Evolutionary conservation across 371 early-diverging fungal genomes (phyloP), one percentile per base, ranked within the genome.

Genomic region (Haplosporangium sp.): DNA sequence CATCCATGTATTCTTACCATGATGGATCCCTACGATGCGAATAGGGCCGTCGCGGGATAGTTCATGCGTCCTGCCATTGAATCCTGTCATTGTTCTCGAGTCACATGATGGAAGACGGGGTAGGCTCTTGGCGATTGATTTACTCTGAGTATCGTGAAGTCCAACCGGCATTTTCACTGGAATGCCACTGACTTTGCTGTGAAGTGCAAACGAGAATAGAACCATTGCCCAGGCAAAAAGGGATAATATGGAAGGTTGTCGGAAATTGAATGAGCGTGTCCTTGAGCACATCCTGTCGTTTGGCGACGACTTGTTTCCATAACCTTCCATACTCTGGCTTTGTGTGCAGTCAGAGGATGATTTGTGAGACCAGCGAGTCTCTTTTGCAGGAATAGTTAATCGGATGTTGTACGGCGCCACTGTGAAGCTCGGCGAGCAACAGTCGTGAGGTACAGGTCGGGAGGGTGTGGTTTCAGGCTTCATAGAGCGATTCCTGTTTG

Each of bases 21-120:
- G 75, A 21, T 52, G 47, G 45, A 67, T 55, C 29, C 45, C 68
- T 0, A 55, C 69, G 29, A 69, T 57, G 46, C 48, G 83, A 56
- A 76, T 83, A 54, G 53, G 77, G 16, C 57, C 83, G 79, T 65
- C 74, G 43, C 29, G 42, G 11, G 43, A 1, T 1, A 63, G 37
- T 0, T 55, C 61, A 18, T 55, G 40, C 9, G 42, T 45, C 45
- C 72, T 55, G 18, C 69, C 69, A 73, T 63, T 73, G 52, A 54
- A 40, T 47, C 72, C 79, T 2, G 62, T 74, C 70, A 71, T 67
- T 11, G 76, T 59, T 18, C 6, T 20, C 5, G 70, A 14, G 40
- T 64, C 69, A 38, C 77, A 60, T 42, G 48, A 1, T 41, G 70
- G 55, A 51, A 69, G 29, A 38, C 46, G 65, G 38, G 69, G 64